Evolutionary conservation across 192 early-diverging fungal species (phyloP).

Genomic region (Anaeromyces robustus): DNA sequence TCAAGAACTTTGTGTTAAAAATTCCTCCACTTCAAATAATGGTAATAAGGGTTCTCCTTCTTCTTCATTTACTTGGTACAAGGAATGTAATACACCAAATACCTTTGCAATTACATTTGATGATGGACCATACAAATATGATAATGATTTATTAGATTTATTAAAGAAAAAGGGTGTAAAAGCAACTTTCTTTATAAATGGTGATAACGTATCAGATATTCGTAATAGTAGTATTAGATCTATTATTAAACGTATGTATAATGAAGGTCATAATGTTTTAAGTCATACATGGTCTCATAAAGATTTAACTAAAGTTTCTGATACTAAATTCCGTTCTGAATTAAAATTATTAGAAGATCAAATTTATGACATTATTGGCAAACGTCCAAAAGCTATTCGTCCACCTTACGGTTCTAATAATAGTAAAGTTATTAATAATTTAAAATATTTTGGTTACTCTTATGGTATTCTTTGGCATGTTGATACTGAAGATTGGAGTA

Average conservation of each 20-base stretch:
- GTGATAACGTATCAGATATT: slow-evolving; percentile 15
- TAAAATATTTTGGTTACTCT: not conserved
- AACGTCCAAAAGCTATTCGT: not conserved
- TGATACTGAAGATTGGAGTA: not conserved
- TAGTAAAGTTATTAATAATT: not conserved
- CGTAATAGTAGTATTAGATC: not conserved
- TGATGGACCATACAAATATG: slow-evolving; percentile 38
- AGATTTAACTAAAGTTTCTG: slow-evolving; percentile 24
- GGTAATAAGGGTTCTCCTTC: no score
- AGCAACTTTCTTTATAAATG: slow-evolving; percentile 48
- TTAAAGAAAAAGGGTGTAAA: slow-evolving; percentile 26
- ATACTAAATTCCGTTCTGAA: slow-evolving; percentile 37
- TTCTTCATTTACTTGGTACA: not conserved
- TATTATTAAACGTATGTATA: not conserved
- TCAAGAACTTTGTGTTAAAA: not conserved
- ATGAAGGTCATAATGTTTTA: slow-evolving; percentile 38
- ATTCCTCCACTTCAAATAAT: not conserved
- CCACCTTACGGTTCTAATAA: not conserved
- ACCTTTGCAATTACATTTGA: slow-evolving; percentile 41
- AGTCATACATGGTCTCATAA: slow-evolving; percentile 48
- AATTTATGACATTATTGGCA: slow-evolving; percentile 7
- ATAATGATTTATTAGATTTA: slow-evolving; percentile 22
- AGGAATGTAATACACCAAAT: not conserved
- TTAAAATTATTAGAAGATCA: slow-evolving; percentile 34
- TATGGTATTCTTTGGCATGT: not conserved